Conservation (phyloP, 176 grass and related monocot genomes). For the Raddia distichophylla region DNA sequence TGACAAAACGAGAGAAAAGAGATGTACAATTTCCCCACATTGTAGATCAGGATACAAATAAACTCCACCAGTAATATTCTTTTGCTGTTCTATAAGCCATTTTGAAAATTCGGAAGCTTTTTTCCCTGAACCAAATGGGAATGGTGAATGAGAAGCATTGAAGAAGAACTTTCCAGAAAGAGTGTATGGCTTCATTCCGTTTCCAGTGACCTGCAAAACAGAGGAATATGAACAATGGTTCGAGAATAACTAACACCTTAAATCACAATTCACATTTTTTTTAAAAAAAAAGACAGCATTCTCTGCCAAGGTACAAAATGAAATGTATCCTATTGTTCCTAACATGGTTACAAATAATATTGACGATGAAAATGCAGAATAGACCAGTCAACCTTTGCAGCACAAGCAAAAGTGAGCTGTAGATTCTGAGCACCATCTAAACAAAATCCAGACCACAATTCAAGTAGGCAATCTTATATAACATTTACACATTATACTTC, state of each 20-base stretch:
- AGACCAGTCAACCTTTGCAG: background rate
- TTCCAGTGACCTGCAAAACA: slow-evolving; percentile 71
- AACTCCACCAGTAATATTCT: slow-evolving; percentile 47
- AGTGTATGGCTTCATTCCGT: slow-evolving; percentile 71
- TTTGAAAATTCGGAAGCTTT: slow-evolving; percentile 63
- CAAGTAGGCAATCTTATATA: background rate
- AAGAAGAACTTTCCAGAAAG: slow-evolving; percentile 80
- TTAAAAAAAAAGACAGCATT: background rate
- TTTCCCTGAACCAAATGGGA: slow-evolving; percentile 86
- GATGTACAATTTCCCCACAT: slow-evolving; percentile 78
- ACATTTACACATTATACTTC: background rate
- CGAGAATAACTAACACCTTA: slow-evolving; percentile 4
- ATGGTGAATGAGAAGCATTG: slow-evolving; percentile 75
- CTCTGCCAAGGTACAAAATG: slow-evolving; percentile 5
- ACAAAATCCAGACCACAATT: slow-evolving; percentile 12
- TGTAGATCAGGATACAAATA: slow-evolving; percentile 76
- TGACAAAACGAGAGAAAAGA: slow-evolving; percentile 72
- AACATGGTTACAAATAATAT: slow-evolving; percentile 16
- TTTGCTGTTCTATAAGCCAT: slow-evolving; percentile 69
- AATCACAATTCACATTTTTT: background rate
- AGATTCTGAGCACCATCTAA: slow-evolving; percentile 6
- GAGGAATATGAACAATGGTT: slow-evolving; percentile 7
- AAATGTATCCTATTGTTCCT: background rate
- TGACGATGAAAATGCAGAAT: slow-evolving; percentile 11
- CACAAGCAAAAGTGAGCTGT: slow-evolving; percentile 10